phyloP scores from a whole-genome alignment of 2,329 filamentous ascomycete genomes.

The Penicillium brasilianum region DNA sequence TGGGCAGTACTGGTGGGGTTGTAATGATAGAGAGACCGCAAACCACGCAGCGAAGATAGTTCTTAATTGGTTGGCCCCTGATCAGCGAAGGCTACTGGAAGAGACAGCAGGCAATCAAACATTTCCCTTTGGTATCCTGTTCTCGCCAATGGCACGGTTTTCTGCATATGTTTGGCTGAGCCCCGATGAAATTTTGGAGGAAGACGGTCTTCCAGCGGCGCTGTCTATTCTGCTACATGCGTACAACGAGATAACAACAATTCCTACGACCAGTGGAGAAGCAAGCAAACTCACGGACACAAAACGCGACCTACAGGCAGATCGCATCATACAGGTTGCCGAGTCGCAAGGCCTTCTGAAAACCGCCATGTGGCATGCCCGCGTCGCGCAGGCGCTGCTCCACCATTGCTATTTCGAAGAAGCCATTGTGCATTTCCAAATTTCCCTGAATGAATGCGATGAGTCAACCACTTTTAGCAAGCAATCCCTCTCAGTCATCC shows the following conservation, averaged over 20 bases:
- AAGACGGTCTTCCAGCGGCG: neutral
- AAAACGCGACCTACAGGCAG: neutral
- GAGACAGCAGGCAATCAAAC: neutral
- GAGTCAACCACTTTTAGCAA: neutral
- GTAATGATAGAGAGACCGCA: neutral
- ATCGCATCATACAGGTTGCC: neutral
- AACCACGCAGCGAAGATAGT: neutral
- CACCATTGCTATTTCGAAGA: neutral
- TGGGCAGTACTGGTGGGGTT: neutral
- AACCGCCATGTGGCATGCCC: neutral
- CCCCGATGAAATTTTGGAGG: neutral
- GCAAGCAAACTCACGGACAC: neutral
- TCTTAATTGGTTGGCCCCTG: neutral
- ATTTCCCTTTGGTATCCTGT: neutral
- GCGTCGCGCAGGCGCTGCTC: neutral
- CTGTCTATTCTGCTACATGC: neutral
- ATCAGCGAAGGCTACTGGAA: neutral
- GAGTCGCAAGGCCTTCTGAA: neutral
- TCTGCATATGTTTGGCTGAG: neutral
- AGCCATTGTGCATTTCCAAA: neutral
- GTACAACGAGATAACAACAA: neutral
- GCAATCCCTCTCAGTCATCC: neutral
- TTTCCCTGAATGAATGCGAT: neutral
- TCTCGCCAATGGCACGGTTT: neutral
- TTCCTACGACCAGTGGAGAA: neutral